phyloP scores from a whole-genome alignment of 768 basidiomycete genomes.

The Omphalotus guepiniiformis region DNA sequence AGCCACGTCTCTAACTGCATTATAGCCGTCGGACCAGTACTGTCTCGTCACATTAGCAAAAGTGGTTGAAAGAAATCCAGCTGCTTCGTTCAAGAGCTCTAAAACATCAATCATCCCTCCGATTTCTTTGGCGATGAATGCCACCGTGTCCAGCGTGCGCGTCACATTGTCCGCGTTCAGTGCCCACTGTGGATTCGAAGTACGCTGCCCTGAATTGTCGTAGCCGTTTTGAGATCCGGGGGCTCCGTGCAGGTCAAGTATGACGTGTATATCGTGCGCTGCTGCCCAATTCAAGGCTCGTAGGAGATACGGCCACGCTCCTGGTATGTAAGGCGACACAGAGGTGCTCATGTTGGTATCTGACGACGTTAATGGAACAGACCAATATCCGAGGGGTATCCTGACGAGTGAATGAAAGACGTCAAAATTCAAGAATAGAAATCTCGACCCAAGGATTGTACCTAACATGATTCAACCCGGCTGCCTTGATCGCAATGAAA shows the following conservation, averaged over 20 bases:
- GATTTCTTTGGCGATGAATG: slow-evolving; percentile 48
- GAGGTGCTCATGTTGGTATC: slow-evolving; percentile 40
- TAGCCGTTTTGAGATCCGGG: slow-evolving; percentile 53
- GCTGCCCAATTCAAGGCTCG: slow-evolving; percentile 62
- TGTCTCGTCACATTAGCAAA: slow-evolving; percentile 42
- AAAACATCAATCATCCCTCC: slow-evolving; percentile 58
- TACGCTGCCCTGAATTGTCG: slow-evolving; percentile 72
- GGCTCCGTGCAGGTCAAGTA: slow-evolving; percentile 75
- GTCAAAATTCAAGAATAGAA: too few species aligned
- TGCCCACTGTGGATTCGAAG: slow-evolving; percentile 53
- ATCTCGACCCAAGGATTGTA: too few species aligned
- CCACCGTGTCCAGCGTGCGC: slow-evolving; percentile 55
- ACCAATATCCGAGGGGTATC: slow-evolving; percentile 75
- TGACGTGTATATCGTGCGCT: slow-evolving; percentile 57
- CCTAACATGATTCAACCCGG: slow-evolving; percentile 72
- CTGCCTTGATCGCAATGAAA: slow-evolving; percentile 58
- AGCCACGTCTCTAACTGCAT: slow-evolving; percentile 45
- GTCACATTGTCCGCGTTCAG: slow-evolving; percentile 42
- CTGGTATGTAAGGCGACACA: slow-evolving; percentile 47
- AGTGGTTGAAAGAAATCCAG: slow-evolving; percentile 42
- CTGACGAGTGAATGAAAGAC: too few species aligned
- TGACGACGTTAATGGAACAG: slow-evolving; percentile 58
- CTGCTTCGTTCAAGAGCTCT: slow-evolving; percentile 69
- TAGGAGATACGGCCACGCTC: slow-evolving; percentile 68
- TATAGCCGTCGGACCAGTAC: slow-evolving; percentile 61